Evolutionary conservation across 257 asterid species (phyloP).

Genomic region (Solanum virginianum): DNA sequence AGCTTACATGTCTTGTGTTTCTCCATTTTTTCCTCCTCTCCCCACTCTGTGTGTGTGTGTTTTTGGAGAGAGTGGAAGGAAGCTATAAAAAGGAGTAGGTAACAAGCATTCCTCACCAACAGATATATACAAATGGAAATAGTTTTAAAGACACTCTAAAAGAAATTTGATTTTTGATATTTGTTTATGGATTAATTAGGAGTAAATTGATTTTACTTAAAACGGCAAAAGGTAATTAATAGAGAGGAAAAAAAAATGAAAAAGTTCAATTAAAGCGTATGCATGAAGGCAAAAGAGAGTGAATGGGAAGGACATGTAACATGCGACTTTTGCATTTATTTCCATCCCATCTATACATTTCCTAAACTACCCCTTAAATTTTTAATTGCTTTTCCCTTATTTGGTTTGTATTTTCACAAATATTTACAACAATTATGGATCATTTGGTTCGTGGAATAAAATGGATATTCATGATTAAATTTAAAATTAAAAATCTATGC

Average conservation of each 20-base stretch:
- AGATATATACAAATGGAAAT: background rate
- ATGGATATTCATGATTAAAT: background rate
- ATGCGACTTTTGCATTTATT: background rate
- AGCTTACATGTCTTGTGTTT: constrained; percentile 54
- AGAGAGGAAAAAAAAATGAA: background rate
- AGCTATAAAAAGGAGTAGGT: constrained; percentile 6
- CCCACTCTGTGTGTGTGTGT: background rate
- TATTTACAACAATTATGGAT: background rate
- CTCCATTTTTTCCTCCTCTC: constrained; percentile 29
- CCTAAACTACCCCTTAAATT: background rate
- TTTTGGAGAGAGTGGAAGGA: background rate
- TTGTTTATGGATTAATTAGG: background rate
- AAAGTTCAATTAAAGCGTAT: background rate
- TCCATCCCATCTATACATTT: background rate
- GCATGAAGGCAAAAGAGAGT: background rate
- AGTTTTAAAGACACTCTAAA: background rate
- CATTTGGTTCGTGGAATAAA: background rate
- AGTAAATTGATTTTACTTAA: background rate
- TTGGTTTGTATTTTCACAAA: background rate
- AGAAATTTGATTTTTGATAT: background rate
- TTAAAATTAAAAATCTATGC: background rate
- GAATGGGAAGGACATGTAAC: background rate
- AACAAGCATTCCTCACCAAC: constrained; percentile 5
- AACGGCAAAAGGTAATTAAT: constrained; percentile 3
- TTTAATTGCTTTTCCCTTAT: no score